These are phyloP conservation scores for Fragaria iinumae DNA, from an alignment of 306 rosid species.

Conservation along the genomic window DNA sequence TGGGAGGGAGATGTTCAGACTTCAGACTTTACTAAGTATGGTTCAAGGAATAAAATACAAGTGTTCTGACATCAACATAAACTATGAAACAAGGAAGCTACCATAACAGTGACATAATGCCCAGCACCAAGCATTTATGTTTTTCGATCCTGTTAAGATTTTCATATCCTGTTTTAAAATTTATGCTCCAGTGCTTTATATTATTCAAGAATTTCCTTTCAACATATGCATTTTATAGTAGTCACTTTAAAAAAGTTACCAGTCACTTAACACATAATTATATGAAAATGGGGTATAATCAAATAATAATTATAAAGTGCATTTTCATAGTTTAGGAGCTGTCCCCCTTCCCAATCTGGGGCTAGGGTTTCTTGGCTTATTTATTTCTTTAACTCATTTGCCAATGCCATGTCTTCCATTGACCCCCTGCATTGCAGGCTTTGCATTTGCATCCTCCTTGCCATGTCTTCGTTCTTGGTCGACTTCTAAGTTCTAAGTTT, in stretches of 20 bases:
- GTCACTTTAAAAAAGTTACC: background rate
- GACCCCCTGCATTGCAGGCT: background rate
- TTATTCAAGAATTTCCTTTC: background rate
- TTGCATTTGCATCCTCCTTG: background rate
- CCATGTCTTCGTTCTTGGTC: too few species aligned
- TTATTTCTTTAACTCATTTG: background rate
- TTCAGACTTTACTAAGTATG: slow-evolving; percentile 25
- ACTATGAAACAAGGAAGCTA: slow-evolving; percentile 35
- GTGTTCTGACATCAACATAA: slow-evolving; percentile 29
- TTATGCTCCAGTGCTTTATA: slow-evolving; percentile 10
- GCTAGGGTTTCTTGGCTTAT: background rate
- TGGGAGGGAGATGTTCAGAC: slow-evolving; percentile 20
- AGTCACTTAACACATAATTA: background rate
- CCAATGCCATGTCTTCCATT: background rate
- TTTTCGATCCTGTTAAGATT: slow-evolving; percentile 11
- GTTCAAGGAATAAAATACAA: slow-evolving; percentile 35
- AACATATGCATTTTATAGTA: background rate
- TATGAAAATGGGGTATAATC: background rate
- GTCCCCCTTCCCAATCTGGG: background rate
- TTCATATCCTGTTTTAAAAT: background rate
- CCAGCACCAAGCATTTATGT: slow-evolving; percentile 29
- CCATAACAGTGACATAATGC: slow-evolving; percentile 31
- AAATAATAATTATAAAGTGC: background rate
- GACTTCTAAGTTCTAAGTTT: too few species aligned
- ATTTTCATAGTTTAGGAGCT: background rate